Conservation (phyloP, 2,329 filamentous ascomycete species). For the Neoscytalidium dimidiatum region DNA sequence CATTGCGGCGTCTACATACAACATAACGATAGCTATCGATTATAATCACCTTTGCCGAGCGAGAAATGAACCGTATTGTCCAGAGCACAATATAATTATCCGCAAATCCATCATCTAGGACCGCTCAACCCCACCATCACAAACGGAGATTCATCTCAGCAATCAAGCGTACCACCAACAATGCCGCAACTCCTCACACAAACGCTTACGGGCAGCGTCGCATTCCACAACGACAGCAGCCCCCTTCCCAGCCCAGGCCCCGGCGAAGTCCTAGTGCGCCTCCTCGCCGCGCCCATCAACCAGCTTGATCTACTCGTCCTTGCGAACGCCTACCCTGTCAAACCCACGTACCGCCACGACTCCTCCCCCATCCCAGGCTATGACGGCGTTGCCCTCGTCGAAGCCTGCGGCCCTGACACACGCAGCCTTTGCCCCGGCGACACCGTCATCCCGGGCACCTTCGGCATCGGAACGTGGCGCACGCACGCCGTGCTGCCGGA, state of each 20-base stretch:
- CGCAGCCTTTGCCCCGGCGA: background rate
- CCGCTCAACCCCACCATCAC: background rate
- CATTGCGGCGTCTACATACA: background rate
- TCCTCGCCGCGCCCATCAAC: background rate
- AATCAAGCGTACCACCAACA: background rate
- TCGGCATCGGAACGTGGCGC: background rate
- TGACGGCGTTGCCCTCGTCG: background rate
- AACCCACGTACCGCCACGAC: background rate
- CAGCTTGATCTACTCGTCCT: background rate
- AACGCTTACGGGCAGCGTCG: background rate
- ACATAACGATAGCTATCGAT: background rate
- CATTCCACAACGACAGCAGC: background rate
- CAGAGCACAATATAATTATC: background rate
- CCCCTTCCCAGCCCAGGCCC: background rate
- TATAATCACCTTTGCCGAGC: background rate
- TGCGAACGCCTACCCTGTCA: background rate
- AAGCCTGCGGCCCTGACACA: background rate
- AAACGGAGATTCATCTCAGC: background rate
- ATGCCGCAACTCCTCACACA: background rate
- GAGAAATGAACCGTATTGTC: background rate
- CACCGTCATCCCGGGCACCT: background rate
- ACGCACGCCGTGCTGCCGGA: background rate
- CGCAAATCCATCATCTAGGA: background rate
- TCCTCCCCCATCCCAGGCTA: background rate
- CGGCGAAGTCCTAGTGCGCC: background rate